Base-by-base conservation (phyloP, 306 rosid species). In the Fragaria nilgerrensis region DNA sequence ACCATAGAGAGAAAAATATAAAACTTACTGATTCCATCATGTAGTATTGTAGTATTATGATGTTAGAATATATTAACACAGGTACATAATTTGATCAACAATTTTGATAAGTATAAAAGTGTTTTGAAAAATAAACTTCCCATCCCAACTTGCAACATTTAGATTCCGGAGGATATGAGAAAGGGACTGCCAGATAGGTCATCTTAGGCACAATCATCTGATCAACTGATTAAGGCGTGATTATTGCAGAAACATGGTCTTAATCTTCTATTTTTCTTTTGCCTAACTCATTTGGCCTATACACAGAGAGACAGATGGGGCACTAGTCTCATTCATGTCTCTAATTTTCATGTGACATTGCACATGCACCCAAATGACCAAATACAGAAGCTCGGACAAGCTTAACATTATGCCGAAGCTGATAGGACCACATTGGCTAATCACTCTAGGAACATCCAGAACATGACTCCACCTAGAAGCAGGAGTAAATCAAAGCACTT, bases 301-400 rank as follows among this genome's bases (percentile, higher is more conserved):
- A 8, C 17, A 64, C 0, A n/a, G 47, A 13, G 58, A 48, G 80
- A 68, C 74, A 77, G 72, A 77, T 20, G 43, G 43, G 70, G 47
- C 47, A 41, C 55, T 11, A 23, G 82, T 72, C 82, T 34, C 67
- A 9, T 19, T 72, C 82, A 62, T 34, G 66, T 22, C 72, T 63
- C 3, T 20, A 23, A 15, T 7, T 44, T 44, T 71, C 41, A 61
- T 19, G 9, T 45, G 44, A 29, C 71, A 53, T 52, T 4, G 69
- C 75, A 68, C 82, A 39, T 79, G 82, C 16, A 39, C 71, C 15
- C 48, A 78, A 36, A 47, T 22, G 77, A 62, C 71, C 71, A 67
- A 67, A 9, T 67, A 64, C 70, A 36, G 8, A 43, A 34, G 23
- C 43, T 39, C 14, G 20, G 44, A 32, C 22, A 16, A 64, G 72